These are phyloP conservation scores for Pseudoscleropodium purum DNA, from an alignment of 225 moss, liverwort and hornwort species.

Conservation along the genomic window DNA sequence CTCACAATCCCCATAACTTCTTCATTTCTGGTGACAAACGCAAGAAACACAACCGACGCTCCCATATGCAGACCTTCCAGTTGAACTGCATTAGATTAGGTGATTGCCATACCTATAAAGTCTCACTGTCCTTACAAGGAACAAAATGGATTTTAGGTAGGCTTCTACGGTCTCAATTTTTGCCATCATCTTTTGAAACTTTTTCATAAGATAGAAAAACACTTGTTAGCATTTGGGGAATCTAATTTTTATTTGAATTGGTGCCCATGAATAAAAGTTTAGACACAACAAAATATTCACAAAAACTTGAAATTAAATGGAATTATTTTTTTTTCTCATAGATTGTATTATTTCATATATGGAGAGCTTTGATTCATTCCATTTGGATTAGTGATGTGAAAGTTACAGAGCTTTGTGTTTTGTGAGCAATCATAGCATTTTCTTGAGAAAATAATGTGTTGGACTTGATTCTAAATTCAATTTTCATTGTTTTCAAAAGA, in stretches of 20 bases:
- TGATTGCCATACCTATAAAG: background rate
- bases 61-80: background rate
- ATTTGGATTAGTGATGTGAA: background rate
- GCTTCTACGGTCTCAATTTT: background rate
- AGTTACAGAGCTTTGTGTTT: background rate
- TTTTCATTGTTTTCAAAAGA: background rate
- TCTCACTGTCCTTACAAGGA: background rate
- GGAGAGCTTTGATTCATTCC: background rate
- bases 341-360: background rate
- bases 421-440: fast-evolving
- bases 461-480: background rate
- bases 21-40: background rate
- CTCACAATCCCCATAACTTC: background rate
- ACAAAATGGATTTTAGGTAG: background rate
- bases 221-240: too few species aligned
- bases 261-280: background rate
- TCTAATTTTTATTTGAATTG: background rate
- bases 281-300: background rate
- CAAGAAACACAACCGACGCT: background rate
- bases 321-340: background rate
- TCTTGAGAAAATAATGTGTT: background rate
- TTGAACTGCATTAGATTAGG: background rate
- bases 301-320: background rate
- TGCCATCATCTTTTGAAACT: background rate
- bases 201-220: too few species aligned